These are phyloP conservation scores for Populus euphratica DNA, from an alignment of 345 rosid genomes.

Conservation along the genomic window DNA sequence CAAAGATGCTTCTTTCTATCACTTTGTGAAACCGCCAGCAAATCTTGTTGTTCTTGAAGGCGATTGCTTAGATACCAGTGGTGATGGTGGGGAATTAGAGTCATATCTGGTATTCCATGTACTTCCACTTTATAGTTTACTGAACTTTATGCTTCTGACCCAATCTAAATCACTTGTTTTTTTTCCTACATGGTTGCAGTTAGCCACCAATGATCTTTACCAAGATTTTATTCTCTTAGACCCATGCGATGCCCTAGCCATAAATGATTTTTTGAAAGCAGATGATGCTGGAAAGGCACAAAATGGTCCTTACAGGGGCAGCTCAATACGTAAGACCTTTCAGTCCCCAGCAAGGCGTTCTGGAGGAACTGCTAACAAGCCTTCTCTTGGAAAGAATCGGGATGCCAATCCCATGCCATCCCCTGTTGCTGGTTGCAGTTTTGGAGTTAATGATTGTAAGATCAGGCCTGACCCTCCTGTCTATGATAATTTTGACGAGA, in stretches of 20 bases:
- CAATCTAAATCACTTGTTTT: constrained; percentile 15
- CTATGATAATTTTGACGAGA: constrained; percentile 29
- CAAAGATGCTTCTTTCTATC: constrained; percentile 48
- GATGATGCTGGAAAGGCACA: constrained; percentile 42
- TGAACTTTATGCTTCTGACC: constrained; percentile 5
- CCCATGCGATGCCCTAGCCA: constrained; percentile 62
- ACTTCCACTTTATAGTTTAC: constrained; percentile 13
- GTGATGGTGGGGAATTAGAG: constrained; percentile 79
- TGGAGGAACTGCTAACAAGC: constrained; percentile 57
- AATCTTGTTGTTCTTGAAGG: constrained; percentile 94
- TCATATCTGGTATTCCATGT: constrained; percentile 75
- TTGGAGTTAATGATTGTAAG: constrained; percentile 35
- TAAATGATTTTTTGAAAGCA: constrained; percentile 51
- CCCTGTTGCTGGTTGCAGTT: constrained; percentile 33
- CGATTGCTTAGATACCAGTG: constrained; percentile 73
- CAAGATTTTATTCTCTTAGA: constrained; percentile 80
- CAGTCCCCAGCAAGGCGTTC: constrained; percentile 55
- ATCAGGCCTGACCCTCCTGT: constrained; percentile 30
- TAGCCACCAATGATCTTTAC: constrained; percentile 79
- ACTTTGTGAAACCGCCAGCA: constrained; percentile 85
- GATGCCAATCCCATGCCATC: constrained; percentile 40
- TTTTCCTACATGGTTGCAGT: constrained; percentile 44
- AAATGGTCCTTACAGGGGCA: constrained; percentile 36
- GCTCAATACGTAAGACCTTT: constrained; percentile 49
- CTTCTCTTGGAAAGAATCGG: constrained; percentile 54